These are phyloP conservation scores for Crucibulum laeve DNA, from an alignment of 768 basidiomycete species.

Conservation along the genomic window DNA sequence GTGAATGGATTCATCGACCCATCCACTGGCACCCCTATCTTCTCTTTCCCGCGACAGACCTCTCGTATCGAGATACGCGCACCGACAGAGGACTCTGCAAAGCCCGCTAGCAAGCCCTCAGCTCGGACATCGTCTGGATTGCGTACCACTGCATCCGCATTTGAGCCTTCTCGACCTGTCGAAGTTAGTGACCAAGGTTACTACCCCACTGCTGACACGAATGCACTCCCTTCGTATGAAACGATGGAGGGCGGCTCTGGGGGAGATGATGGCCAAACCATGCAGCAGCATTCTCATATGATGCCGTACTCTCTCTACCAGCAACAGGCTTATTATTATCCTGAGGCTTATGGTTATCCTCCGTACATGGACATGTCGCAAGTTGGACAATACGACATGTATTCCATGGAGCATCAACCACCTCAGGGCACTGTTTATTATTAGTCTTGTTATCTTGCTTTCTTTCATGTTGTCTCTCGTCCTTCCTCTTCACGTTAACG, in stretches of 20 bases:
- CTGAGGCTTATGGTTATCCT: constrained; percentile 63
- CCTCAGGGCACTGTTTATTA: constrained; percentile 58
- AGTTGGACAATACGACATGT: constrained; percentile 63
- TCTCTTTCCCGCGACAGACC: constrained; percentile 68
- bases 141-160: constrained; percentile 47
- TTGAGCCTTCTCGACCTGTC: constrained; percentile 37
- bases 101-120: constrained; percentile 22
- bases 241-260: constrained; percentile 14
- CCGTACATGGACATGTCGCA: constrained; percentile 69
- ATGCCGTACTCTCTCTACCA: constrained; percentile 59
- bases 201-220: constrained; percentile 22
- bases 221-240: constrained; percentile 20
- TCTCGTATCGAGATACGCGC: constrained; percentile 74
- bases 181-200: constrained; percentile 17
- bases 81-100: constrained; percentile 34
- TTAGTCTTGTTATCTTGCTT: constrained; percentile 28
- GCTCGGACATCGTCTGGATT: constrained; percentile 31
- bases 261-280: constrained; percentile 13
- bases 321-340: constrained; percentile 68
- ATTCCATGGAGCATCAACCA: constrained; percentile 44
- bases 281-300: constrained; percentile 29
- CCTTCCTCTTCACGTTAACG: constrained; percentile 3
- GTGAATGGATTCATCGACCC: constrained; percentile 64
- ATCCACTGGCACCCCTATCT: constrained; percentile 62
- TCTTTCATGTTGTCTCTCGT: constrained; percentile 10